Evolutionary conservation across 345 rosid genomes (phyloP).

Genomic region (Eucalyptus cladocalyx): DNA sequence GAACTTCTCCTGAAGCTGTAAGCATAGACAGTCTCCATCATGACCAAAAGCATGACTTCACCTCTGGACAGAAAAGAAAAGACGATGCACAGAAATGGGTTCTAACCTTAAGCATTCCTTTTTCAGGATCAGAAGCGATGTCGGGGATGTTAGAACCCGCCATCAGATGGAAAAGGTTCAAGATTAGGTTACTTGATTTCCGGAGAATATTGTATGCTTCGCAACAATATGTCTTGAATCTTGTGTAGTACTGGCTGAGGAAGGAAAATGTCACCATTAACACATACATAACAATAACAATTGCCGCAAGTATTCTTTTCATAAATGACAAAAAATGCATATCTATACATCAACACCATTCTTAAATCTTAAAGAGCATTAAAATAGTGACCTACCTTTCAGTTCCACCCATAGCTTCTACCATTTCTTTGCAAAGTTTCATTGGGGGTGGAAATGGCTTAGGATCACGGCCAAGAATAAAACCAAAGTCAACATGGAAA

Average conservation of each 20-base stretch:
- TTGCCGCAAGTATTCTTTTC: neutral
- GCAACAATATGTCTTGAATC: slow-evolving; percentile 96
- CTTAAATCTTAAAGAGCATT: neutral
- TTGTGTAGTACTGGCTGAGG: slow-evolving; percentile 83
- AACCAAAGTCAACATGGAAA: slow-evolving; percentile 96
- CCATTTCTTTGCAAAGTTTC: slow-evolving; percentile 99
- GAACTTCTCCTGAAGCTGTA: slow-evolving; percentile 95
- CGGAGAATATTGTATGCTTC: slow-evolving; percentile 98
- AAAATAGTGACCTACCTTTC: slow-evolving; percentile 52
- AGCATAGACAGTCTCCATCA: neutral
- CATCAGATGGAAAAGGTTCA: slow-evolving; percentile 92
- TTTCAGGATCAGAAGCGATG: slow-evolving; percentile 95
- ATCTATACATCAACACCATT: neutral
- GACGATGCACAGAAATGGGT: neutral
- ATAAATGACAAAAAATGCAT: neutral
- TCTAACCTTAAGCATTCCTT: slow-evolving; percentile 86
- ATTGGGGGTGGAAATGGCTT: slow-evolving; percentile 99
- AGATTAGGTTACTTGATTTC: slow-evolving; percentile 89
- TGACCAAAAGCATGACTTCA: neutral
- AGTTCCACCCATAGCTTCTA: slow-evolving; percentile 99
- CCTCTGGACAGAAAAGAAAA: neutral
- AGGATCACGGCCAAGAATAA: slow-evolving; percentile 95
- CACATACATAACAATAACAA: neutral
- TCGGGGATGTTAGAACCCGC: slow-evolving; percentile 97
- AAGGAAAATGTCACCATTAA: neutral